Evolutionary conservation across 805 yeast species (phyloP), one percentile per base, ranked within the genome.

Genomic region (Cyberlindnera xishuangbannaensis): DNA sequence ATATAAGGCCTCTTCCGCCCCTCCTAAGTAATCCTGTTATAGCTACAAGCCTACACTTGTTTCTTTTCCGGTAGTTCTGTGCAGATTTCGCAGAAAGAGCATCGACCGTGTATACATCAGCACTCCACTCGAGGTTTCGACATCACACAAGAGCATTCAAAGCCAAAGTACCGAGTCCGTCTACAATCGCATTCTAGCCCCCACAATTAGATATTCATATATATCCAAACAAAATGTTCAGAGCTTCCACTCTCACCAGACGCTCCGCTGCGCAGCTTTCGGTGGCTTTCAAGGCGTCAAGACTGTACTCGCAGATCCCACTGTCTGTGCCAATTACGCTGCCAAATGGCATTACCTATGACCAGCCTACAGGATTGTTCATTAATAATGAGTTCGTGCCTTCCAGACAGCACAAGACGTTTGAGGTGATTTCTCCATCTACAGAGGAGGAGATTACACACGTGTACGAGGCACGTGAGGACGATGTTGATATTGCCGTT

Each of bases 401-500:
- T 29, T 71, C 87, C 13, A 62, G 68, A 40, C 71, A 68, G 40
- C 73, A 71, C 47, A 69, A 75, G 56, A 76, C 80, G 13, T 71
- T 82, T 45, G 78, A 55, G 38, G 78, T 77, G 14, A 55, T 76
- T 36, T 68, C 78, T 54, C 92, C 94, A 18, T 66, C 85, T 14
- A 81, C 88, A 26, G 92, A 83, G 59, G 79, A 81, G 54, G 70
- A 64, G 38, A 73, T 84, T 44, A 67, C 79, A 33, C 70, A 70
- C 31, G 76, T 83, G 32, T 78, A 82, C 53, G 88, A 81, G 55
- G 95, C 92, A 32, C 66, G 72, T 42, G 77, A 64, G 30, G 87
- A 71, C 36, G 95, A 85, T 56, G 78, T 85, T 30, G 92, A 86
- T 46, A 39, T 62, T 34, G 97, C 97, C 13, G 95, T 90, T 21